Percentiles rank a stretch among this genome's conserved stretches.
Evolutionary conservation across 495 filamentous ascomycete species (phyloP).

Genomic region (Clavariopsis aquatica): DNA sequence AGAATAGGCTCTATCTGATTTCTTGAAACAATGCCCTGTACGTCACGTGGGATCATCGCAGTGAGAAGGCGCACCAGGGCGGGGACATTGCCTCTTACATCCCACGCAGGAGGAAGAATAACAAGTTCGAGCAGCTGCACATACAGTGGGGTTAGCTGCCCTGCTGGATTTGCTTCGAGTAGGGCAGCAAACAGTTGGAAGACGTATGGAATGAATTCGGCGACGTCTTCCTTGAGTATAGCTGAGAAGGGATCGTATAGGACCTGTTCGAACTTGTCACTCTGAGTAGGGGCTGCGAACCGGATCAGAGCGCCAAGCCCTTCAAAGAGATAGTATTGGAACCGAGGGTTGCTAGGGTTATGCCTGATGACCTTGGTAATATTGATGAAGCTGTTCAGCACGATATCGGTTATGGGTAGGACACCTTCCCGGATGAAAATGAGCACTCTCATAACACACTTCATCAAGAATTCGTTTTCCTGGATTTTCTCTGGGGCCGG

Average conservation of each 20-base stretch:
- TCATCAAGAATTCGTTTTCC: conserved; percentile 98
- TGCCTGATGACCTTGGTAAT: conserved; percentile 85
- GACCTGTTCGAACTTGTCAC: conserved; percentile 70
- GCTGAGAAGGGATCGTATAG: conserved; percentile 75
- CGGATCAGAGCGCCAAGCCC: conserved; percentile 91
- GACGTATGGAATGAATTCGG: conserved; percentile 94
- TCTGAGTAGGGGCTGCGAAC: conserved; percentile 67
- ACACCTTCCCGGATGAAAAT: conserved; percentile 85
- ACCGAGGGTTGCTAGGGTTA: conserved; percentile 96
- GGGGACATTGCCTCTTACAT: conserved; percentile 87
- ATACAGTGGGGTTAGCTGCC: conserved; percentile 72
- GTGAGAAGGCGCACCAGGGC: conserved; percentile 83
- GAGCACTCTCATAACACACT: conserved; percentile 94
- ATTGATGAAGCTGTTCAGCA: conserved; percentile 74
- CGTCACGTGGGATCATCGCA: conserved; percentile 76
- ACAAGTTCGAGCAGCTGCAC: conserved; percentile 71
- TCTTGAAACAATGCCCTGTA: conserved; percentile 67
- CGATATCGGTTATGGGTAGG: conserved; percentile 65
- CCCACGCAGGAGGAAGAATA: conserved; percentile 78
- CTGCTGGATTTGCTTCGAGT: conserved; percentile 76
- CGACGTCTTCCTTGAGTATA: conserved; percentile 76
- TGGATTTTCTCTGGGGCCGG: conserved; percentile 85
- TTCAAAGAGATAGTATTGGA: conserved; percentile 99
- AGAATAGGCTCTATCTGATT: conserved; percentile 79
- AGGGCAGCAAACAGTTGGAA: conserved; percentile 93